phyloP scores from a whole-genome alignment of 768 basidiomycete species.

The Lyophyllum shimeji region DNA sequence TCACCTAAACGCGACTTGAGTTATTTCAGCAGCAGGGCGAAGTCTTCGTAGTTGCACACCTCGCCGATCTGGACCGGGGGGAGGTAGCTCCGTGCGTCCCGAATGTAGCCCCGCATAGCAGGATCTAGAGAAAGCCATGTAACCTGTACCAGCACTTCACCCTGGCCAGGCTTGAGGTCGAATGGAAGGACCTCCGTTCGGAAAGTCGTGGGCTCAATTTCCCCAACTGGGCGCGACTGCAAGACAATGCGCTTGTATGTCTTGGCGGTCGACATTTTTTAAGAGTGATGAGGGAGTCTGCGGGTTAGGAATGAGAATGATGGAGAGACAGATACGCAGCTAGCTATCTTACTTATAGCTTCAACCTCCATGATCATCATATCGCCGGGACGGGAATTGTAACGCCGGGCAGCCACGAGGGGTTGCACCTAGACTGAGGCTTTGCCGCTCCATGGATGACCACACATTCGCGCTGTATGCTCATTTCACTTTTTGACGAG shows the following conservation, averaged over 20 bases:
- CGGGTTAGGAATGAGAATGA: neutral
- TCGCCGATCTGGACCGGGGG: conserved; percentile 73
- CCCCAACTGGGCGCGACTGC: conserved; percentile 65
- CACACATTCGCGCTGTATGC: neutral
- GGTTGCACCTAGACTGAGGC: neutral
- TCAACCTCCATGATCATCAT: neutral
- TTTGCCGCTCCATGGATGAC: neutral
- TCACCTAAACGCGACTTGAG: conserved; percentile 39
- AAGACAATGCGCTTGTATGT: conserved; percentile 73
- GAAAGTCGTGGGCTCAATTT: conserved; percentile 77
- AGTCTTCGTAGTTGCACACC: conserved; percentile 23
- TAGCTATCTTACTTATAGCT: neutral
- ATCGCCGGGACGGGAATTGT: conserved; percentile 5
- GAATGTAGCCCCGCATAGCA: conserved; percentile 84
- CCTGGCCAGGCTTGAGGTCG: conserved; percentile 49
- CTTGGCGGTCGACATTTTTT: conserved; percentile 12
- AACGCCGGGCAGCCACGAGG: neutral
- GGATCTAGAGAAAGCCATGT: conserved; percentile 84
- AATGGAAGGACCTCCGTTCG: conserved; percentile 53
- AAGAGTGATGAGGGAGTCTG: neutral
- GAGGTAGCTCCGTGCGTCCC: conserved; percentile 68
- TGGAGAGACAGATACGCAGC: neutral
- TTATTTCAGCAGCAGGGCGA: neutral
- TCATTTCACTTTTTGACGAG: neutral
- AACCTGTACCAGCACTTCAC: conserved; percentile 71